Evolutionary conservation across 1,284 basidiomycete species (phyloP).

Genomic region (Cronartium ribicola): DNA sequence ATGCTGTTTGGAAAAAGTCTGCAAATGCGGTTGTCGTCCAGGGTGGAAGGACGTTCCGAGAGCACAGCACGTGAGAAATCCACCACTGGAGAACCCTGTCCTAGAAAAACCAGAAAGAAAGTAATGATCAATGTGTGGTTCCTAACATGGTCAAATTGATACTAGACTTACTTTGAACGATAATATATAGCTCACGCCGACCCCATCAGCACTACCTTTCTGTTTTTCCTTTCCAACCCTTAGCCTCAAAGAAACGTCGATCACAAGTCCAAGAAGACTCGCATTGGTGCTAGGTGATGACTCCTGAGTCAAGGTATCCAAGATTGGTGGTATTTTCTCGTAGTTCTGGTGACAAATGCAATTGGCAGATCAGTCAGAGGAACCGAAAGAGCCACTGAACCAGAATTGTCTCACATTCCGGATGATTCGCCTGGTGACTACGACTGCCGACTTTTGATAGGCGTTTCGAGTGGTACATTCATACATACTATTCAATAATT

Average conservation of each 20-base stretch:
- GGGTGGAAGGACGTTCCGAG: constrained; percentile 45
- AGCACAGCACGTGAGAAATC: constrained; percentile 44
- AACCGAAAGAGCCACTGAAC: not conserved
- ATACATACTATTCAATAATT: constrained; percentile 22
- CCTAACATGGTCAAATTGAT: too few species aligned
- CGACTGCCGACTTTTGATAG: constrained; percentile 25
- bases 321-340: constrained; percentile 29
- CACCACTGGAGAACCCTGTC: constrained; percentile 36
- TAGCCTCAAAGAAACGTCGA: constrained; percentile 49
- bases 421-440: constrained; percentile 38
- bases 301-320: constrained; percentile 23
- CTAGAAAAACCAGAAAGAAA: constrained; percentile 37
- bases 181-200: constrained; percentile 43
- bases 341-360: constrained; percentile 17
- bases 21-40: constrained; percentile 46
- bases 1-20: constrained; percentile 61
- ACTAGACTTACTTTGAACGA: constrained; percentile 40
- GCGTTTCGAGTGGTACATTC: constrained; percentile 27
- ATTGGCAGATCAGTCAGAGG: not conserved
- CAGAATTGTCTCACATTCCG: constrained; percentile 29
- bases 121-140: not conserved
- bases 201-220: constrained; percentile 44
- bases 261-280: constrained; percentile 45
- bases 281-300: constrained; percentile 26
- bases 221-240: constrained; percentile 43